Evolutionary conservation across 169 alveolate species (phyloP).

Genomic region (Cryptosporidium tyzzeri): DNA sequence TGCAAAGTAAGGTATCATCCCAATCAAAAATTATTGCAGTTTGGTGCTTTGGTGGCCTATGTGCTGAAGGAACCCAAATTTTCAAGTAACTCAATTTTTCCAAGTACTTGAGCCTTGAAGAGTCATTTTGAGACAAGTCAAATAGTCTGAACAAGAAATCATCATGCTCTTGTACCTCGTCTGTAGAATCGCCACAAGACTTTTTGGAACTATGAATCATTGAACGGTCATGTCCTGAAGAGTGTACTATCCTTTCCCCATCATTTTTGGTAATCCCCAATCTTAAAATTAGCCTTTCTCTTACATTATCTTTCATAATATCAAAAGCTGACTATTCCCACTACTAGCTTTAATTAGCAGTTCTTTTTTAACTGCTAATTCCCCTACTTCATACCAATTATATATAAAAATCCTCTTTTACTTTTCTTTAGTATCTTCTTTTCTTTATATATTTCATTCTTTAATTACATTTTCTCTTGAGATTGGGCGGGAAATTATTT

Average conservation of each 20-base stretch:
- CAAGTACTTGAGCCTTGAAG: conserved; percentile 50
- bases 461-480: neutral
- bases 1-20: conserved; percentile 95
- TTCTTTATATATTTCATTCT: neutral
- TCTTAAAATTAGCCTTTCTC: conserved; percentile 33
- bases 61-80: conserved; percentile 79
- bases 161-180: neutral
- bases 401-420: neutral
- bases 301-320: conserved; percentile 45
- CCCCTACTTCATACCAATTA: neutral
- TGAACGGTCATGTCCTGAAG: neutral
- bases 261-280: conserved; percentile 48
- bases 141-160: conserved; percentile 30
- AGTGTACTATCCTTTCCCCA: neutral
- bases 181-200: neutral
- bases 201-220: neutral
- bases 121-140: conserved; percentile 40
- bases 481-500: conserved; percentile 52
- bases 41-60: conserved; percentile 79
- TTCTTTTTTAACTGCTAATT: neutral
- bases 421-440: neutral
- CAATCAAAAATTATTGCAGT: conserved; percentile 92
- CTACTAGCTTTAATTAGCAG: neutral
- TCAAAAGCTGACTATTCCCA: neutral
- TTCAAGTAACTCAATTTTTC: conserved; percentile 64